These are phyloP conservation scores for Batrachochytrium dendrobatidis DNA, from an alignment of 371 early-diverging fungal species.

Conservation along the genomic window DNA sequence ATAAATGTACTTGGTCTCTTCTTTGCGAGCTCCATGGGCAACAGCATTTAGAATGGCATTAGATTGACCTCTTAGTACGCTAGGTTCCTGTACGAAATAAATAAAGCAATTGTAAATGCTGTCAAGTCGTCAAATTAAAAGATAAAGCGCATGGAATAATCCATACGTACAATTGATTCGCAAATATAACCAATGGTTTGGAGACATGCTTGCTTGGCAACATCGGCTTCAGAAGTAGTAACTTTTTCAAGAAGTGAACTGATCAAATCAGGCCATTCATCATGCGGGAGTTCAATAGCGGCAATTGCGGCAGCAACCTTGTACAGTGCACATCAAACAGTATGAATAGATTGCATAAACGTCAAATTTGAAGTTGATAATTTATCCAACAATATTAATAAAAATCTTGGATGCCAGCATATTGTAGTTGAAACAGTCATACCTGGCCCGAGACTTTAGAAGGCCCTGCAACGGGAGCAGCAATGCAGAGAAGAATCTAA, in stretches of 20 bases:
- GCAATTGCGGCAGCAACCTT: conserved; percentile 84
- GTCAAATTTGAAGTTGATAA: background rate
- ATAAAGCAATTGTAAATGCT: background rate
- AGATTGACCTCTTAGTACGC: conserved; percentile 66
- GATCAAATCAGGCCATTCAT: conserved; percentile 83
- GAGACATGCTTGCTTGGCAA: conserved; percentile 62
- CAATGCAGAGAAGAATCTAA: background rate
- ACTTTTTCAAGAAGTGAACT: conserved; percentile 66
- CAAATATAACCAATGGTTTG: conserved; percentile 88
- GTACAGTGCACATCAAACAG: background rate
- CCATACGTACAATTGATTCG: conserved; percentile 69
- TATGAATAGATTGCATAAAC: background rate
- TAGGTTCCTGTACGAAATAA: conserved; percentile 51
- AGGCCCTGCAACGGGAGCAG: conserved; percentile 54
- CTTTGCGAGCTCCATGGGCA: conserved; percentile 83
- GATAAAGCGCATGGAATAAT: background rate
- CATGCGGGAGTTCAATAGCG: conserved; percentile 77
- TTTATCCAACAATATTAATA: background rate
- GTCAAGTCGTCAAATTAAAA: background rate
- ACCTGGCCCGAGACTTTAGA: conserved; percentile 55
- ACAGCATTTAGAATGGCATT: conserved; percentile 87
- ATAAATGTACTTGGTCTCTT: conserved; percentile 60
- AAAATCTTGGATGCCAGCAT: conserved; percentile 35
- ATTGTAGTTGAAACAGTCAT: conserved; percentile 66
- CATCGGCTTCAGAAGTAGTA: conserved; percentile 46